phyloP scores from a whole-genome alignment of 2,329 filamentous ascomycete species.

The Sporothrix inflata region DNA sequence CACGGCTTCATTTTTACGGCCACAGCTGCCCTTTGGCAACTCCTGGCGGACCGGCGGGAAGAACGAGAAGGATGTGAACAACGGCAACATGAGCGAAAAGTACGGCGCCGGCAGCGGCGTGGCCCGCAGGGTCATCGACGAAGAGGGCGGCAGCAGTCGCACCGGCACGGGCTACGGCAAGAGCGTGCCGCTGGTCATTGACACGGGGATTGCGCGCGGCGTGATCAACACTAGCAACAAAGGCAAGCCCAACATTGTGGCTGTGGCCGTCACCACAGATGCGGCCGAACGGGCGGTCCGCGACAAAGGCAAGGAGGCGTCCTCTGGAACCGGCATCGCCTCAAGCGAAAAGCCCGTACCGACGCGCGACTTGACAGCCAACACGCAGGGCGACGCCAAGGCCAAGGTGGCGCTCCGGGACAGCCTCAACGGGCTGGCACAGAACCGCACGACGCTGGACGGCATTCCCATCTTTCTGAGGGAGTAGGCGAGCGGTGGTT shows the following conservation, averaged over 20 bases:
- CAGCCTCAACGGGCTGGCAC: conserved; percentile 29
- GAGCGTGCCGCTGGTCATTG: neutral
- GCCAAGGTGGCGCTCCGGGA: conserved; percentile 28
- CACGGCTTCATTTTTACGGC: conserved; percentile 20
- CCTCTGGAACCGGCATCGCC: no score
- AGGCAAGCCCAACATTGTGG: neutral
- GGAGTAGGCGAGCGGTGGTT: neutral
- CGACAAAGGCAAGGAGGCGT: neutral
- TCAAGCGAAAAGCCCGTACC: conserved; percentile 5
- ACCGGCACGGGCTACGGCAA: conserved; percentile 8
- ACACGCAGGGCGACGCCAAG: conserved; percentile 11
- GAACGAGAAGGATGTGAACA: neutral
- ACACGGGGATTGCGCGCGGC: neutral
- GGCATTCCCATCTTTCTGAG: conserved; percentile 52
- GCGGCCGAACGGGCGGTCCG: conserved; percentile 7
- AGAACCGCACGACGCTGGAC: conserved; percentile 25
- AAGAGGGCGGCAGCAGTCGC: neutral
- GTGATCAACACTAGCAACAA: conserved; percentile 1
- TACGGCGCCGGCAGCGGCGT: conserved; percentile 8
- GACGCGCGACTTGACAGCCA: conserved; percentile 6
- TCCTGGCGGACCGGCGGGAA: conserved; percentile 24
- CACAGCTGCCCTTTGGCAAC: conserved; percentile 27
- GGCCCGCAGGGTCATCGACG: neutral
- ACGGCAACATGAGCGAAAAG: conserved; percentile 18
- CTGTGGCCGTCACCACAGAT: conserved; percentile 11